Base-by-base conservation (phyloP, 2,329 filamentous ascomycete genomes). In the Acrocalymma vagum region DNA sequence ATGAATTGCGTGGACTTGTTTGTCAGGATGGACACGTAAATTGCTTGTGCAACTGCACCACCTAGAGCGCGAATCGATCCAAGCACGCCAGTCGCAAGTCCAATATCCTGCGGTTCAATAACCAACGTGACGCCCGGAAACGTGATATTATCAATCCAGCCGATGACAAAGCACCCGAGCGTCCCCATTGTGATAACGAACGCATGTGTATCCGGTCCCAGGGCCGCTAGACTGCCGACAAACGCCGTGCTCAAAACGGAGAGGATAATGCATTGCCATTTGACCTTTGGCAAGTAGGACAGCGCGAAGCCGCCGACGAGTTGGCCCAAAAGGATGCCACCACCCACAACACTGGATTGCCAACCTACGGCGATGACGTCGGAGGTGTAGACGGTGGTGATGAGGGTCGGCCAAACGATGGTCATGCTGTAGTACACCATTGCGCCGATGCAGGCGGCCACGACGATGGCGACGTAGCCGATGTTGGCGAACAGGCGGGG, bases 41-140 rank as follows among this genome's bases (percentile, higher is more conserved):
- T 33, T 2, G 54, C 41, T 27, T 56, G 49, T 7, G 58, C 58
- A 7, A 65, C 53, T 3, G 61, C 55, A n/a, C 61, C 60, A 9
- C 51, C 58, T 17, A 55, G 54, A 7, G 69, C 68, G 24, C 75
- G 71, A 38, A 77, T 72, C 16, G 67, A 72, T n/a, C 72, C 74
- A 30, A 77, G 61, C 18, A 73, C 67, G 13, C 75, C 75, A 0
- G 69, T 71, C 9, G 72, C 72, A 11, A 77, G 65, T 11, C 75
- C 74, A 29, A 77, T 76, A 45, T 78, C 75, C 46, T 75, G 70
- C 5, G 75, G 62, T 41, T 74, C 74, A 56, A 70, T 75, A 27
- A 78, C 67, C 8, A 76, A 65, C 2, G 73, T 72, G 17, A 78
- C 72, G 6, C 71, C 72, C 1, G 73, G 70, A 33, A 75, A 63